Percentiles rank a stretch among this genome's conserved stretches.
Evolutionary conservation across 352 stramenopile genomes (phyloP).

Genomic region (Globisporangium orthogonon): DNA sequence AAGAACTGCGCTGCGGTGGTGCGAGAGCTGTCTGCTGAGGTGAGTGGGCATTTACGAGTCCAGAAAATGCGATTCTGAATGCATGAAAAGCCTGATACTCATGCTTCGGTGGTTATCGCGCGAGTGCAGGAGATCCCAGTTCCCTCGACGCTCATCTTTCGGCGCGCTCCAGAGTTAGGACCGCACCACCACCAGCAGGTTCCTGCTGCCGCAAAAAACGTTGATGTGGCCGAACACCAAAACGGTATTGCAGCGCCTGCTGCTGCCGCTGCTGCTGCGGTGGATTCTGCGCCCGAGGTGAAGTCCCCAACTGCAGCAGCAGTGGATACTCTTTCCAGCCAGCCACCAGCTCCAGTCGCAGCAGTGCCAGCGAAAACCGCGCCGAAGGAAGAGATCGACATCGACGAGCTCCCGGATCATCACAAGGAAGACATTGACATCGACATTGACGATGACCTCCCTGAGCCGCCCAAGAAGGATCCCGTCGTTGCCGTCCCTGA

Average conservation of each 20-base stretch:
- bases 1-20: constrained; percentile 72
- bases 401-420: neutral
- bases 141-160: constrained; percentile 62
- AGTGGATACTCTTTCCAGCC: neutral
- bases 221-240: constrained; percentile 7
- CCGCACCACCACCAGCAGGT: neutral
- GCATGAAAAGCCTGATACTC: neutral
- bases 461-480: neutral
- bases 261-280: neutral
- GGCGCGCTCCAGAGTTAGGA: constrained; percentile 45
- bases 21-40: constrained; percentile 73
- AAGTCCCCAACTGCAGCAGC: neutral
- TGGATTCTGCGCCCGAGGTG: neutral
- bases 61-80: neutral
- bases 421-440: neutral
- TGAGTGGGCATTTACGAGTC: constrained; percentile 15
- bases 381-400: neutral
- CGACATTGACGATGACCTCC: constrained; percentile 1
- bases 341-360: neutral
- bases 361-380: neutral
- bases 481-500: neutral
- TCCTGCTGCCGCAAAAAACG: constrained; percentile 5
- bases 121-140: constrained; percentile 44
- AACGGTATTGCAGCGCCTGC: constrained; percentile 1
- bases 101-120: neutral